Evolutionary conservation across 345 rosid genomes (phyloP), one percentile per base, ranked within the genome.

Genomic region (Brassica rapa): DNA sequence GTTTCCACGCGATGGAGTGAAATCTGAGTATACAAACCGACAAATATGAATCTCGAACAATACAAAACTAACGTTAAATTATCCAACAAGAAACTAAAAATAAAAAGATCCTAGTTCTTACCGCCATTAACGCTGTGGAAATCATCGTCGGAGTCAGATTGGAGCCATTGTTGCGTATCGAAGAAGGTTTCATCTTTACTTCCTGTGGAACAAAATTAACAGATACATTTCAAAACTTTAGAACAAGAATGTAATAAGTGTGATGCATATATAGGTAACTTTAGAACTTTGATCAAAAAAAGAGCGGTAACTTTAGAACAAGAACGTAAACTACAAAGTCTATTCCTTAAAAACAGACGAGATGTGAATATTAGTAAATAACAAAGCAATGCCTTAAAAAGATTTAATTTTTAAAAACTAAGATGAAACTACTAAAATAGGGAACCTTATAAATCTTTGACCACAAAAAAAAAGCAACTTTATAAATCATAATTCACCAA

Each of bases 61-160:
- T 32, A 72, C 5, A 30, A 0, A 66, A 25, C 16, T 23, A 19
- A 32, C 0, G 60, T 53, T 53, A 1, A 29, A 32, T n/a, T n/a
- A 63, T n/a, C 1, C 9, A 62, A 64, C 15, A 65, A 15, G 4
- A 68, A 24, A 8, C 5, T 10, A 23, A 55, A 3, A 39, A 12
- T 6, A n/a, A 12, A 9, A n/a, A 15, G 32, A 57, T 16, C 0
- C 2, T 35, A 23, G 4, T 0, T 65, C 79, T 71, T 82, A 93
- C 99, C 99, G 10, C 98, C 99, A 73, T 81, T 89, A 49, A 95
- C 99, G 71, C 99, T 95, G 75, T 75, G 85, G 85, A 93, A 95
- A 80, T 95, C 99, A 62, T 93, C 98, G 29, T 95, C 99, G n/a
- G 94, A 89, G 66, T 94, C 98, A 0, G 98, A 92, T 23, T 91